Evolutionary conservation across 2,329 filamentous ascomycete species (phyloP).

Genomic region (Drechslerella coelobrocha): DNA sequence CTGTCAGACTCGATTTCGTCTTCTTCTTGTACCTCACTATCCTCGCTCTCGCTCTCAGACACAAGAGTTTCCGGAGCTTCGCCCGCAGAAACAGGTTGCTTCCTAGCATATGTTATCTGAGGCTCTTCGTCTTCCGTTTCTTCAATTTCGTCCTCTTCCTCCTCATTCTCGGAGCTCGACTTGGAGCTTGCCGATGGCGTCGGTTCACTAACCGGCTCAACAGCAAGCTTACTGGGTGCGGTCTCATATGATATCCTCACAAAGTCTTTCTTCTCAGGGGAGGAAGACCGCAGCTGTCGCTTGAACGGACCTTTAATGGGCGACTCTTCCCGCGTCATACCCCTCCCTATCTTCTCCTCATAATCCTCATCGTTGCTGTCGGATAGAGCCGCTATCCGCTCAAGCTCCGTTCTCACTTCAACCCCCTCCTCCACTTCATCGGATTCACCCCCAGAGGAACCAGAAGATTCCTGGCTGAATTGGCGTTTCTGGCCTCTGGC

Average conservation of each 20-base stretch:
- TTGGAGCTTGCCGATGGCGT: background rate
- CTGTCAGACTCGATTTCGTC: slow-evolving; percentile 1
- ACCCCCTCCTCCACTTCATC: slow-evolving; percentile 8
- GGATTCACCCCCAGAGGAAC: slow-evolving; percentile 7
- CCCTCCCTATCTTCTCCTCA: background rate
- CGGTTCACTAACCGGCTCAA: slow-evolving; percentile 19
- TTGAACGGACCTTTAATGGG: slow-evolving; percentile 35
- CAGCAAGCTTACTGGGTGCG: slow-evolving; percentile 15
- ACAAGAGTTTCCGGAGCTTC: background rate
- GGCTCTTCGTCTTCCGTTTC: background rate
- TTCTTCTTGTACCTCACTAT: background rate
- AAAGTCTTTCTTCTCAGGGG: slow-evolving; percentile 28
- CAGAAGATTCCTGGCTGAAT: background rate
- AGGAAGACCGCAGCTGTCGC: slow-evolving; percentile 31
- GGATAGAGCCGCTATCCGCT: slow-evolving; percentile 17
- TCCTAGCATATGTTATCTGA: background rate
- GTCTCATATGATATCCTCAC: slow-evolving; percentile 21
- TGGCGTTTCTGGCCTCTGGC: slow-evolving; percentile 51
- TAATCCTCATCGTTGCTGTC: slow-evolving; percentile 32
- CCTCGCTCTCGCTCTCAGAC: background rate
- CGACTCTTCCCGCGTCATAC: slow-evolving; percentile 37
- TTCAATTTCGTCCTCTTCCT: slow-evolving; percentile 9
- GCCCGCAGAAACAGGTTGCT: background rate
- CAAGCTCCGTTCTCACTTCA: slow-evolving; percentile 10
- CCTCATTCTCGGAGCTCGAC: slow-evolving; percentile 1